phyloP scores from a whole-genome alignment of 306 rosid genomes.

The Pachyrhizus erosus region DNA sequence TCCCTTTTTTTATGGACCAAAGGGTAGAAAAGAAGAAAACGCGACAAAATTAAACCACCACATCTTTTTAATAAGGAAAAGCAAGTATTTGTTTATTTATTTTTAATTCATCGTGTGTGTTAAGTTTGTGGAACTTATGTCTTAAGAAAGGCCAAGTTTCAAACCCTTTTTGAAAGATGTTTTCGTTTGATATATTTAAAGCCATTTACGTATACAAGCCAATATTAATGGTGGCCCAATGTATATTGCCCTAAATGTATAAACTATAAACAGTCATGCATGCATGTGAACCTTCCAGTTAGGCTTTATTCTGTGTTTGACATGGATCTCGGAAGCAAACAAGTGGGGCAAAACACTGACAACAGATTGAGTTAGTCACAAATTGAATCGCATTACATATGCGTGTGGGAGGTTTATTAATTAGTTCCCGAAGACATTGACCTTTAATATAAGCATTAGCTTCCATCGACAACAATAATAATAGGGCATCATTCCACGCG shows the following conservation, averaged over 20 bases:
- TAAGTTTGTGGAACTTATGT: not conserved
- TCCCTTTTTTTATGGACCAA: not conserved
- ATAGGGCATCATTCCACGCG: not conserved
- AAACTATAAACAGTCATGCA: not conserved
- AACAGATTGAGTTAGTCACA: not conserved
- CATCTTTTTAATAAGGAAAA: not conserved
- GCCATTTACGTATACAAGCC: not conserved
- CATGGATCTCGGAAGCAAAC: not conserved
- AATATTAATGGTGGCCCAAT: not conserved
- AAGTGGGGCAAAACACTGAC: not conserved
- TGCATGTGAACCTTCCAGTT: slow-evolving; percentile 5
- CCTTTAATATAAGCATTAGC: not conserved
- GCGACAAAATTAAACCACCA: not conserved
- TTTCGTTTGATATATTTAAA: not conserved
- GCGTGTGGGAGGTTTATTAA: not conserved
- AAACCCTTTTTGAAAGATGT: too few species aligned
- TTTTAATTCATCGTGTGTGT: not conserved
- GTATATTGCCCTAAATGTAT: not conserved
- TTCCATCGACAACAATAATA: not conserved
- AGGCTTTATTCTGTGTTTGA: not conserved
- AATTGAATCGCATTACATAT: not conserved
- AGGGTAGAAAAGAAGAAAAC: not conserved
- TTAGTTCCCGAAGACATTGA: not conserved
- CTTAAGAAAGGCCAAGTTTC: not conserved
- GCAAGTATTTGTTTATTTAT: not conserved